Evolutionary conservation across 73 alveolate genomes (phyloP).

Genomic region (Tetrahymena malaccensis): DNA sequence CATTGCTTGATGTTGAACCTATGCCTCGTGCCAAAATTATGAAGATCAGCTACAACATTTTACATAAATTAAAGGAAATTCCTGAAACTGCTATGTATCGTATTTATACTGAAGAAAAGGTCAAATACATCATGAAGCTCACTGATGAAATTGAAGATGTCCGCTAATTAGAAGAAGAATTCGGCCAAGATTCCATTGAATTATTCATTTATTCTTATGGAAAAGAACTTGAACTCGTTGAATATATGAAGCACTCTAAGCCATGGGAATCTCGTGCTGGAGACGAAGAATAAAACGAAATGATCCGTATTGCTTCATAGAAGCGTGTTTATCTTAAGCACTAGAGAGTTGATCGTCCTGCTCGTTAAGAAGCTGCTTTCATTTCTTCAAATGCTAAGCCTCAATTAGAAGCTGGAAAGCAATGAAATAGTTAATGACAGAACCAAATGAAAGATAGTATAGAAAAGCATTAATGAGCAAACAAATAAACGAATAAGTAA

Average conservation of each 20-base stretch:
- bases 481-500: not conserved
- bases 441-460: not conserved
- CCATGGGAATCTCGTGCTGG: conserved; percentile 35
- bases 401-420: not conserved
- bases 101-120: conserved; percentile 35
- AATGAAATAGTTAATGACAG: not conserved
- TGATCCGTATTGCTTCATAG: conserved; percentile 1
- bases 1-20: conserved; percentile 43
- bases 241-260: conserved; percentile 28
- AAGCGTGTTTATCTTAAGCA: conserved; percentile 2
- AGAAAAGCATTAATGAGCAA: not conserved
- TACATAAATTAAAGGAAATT: conserved; percentile 28
- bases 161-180: conserved; percentile 28
- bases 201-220: conserved; percentile 2
- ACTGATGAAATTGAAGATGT: conserved; percentile 41
- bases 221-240: conserved; percentile 28
- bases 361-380: conserved; percentile 31
- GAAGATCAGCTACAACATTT: conserved; percentile 23
- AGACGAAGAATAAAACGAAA: conserved; percentile 8
- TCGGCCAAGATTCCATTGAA: conserved; percentile 24
- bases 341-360: conserved; percentile 5
- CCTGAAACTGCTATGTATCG: conserved; percentile 35
- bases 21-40: conserved; percentile 43
- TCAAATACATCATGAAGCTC: conserved; percentile 30
- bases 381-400: not conserved